phyloP scores from a whole-genome alignment of 2,329 filamentous ascomycete species.

The Clonostachys rosea region DNA sequence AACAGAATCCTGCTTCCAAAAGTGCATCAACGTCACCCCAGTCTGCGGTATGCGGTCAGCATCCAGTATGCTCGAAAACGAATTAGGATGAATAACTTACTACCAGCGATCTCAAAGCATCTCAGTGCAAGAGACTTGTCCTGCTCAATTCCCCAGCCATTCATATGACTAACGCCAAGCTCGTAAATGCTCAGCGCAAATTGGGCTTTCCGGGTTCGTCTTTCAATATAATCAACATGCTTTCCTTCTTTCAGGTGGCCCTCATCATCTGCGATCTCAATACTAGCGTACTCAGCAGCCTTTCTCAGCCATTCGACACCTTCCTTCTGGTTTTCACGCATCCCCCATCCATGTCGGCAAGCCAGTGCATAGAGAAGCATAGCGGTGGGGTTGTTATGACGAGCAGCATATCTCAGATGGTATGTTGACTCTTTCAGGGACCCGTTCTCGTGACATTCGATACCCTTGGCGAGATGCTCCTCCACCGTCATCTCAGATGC shows the following conservation, averaged over 20 bases:
- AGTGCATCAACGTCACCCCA: constrained; percentile 97
- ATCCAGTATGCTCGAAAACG: constrained; percentile 9
- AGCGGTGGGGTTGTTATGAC: constrained; percentile 79
- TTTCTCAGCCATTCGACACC: constrained; percentile 90
- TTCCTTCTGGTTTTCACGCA: constrained; percentile 86
- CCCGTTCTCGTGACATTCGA: constrained; percentile 83
- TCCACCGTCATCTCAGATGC: constrained; percentile 73
- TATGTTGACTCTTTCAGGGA: constrained; percentile 92
- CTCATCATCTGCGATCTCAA: constrained; percentile 82
- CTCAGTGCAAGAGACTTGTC: constrained; percentile 83
- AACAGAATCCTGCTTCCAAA: constrained; percentile 93
- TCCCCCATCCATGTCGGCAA: constrained; percentile 95
- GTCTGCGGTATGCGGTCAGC: constrained; percentile 30
- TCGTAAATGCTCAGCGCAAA: constrained; percentile 96
- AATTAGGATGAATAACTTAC: constrained; percentile 37
- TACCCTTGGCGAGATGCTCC: constrained; percentile 85
- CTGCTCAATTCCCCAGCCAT: constrained; percentile 95
- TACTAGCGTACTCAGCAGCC: constrained; percentile 77
- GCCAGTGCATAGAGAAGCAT: constrained; percentile 96
- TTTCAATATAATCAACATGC: constrained; percentile 60
- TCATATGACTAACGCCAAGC: constrained; percentile 93
- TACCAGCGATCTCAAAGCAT: constrained; percentile 94
- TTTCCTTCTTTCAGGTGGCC: constrained; percentile 59
- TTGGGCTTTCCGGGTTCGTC: constrained; percentile 82
- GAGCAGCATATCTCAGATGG: constrained; percentile 84